These are phyloP conservation scores for Bullera alba DNA, from an alignment of 768 basidiomycete species.

Conservation along the genomic window DNA sequence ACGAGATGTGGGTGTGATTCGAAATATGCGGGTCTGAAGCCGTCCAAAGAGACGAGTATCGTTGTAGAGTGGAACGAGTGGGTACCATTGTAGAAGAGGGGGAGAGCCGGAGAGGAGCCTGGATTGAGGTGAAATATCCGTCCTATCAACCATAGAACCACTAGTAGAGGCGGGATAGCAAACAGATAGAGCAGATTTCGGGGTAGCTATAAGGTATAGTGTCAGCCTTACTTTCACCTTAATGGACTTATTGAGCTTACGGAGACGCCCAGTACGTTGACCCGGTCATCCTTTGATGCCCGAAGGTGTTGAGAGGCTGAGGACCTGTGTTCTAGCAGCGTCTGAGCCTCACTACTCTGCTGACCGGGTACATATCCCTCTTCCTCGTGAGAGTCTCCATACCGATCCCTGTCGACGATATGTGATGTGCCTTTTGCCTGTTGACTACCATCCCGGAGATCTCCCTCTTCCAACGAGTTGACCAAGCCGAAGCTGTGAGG, in stretches of 20 bases:
- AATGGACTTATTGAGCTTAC: neutral
- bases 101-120: neutral
- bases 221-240: neutral
- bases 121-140: neutral
- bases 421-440: neutral
- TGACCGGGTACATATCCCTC: too few relatives aligned
- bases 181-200: constrained; percentile 13
- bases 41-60: constrained; percentile 20
- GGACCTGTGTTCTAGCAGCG: neutral
- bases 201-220: constrained; percentile 9
- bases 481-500: too few relatives aligned
- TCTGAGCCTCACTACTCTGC: neutral
- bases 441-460: neutral
- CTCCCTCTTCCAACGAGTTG: too few relatives aligned
- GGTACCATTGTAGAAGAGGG: constrained; percentile 15
- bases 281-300: neutral
- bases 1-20: constrained; percentile 10
- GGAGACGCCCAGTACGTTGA: neutral
- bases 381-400: too few relatives aligned
- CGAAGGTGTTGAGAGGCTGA: neutral
- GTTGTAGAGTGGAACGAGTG: constrained; percentile 16
- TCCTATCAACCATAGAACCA: constrained; percentile 2
- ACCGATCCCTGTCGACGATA: neutral
- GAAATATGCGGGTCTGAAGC: constrained; percentile 21
- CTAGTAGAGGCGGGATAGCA: constrained; percentile 4